Evolutionary conservation across 192 early-diverging fungal genomes (phyloP).

Genomic region (Linderina pennispora): DNA sequence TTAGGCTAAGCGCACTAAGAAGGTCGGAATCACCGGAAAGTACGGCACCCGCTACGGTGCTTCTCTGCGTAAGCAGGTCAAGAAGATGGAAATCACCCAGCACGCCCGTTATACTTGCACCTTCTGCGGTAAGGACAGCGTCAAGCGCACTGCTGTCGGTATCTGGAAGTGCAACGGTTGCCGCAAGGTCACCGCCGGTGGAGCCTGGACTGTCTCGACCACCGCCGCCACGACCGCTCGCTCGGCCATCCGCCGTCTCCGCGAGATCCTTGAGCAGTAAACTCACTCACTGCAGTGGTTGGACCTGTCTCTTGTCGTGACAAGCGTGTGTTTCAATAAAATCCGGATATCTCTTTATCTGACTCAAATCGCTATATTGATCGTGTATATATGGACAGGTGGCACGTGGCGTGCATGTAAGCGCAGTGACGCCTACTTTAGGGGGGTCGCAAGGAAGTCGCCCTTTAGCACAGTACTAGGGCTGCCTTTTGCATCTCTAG

Average conservation of each 20-base stretch:
- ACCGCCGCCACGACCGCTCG: slow-evolving; percentile 87
- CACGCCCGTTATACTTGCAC: slow-evolving; percentile 99
- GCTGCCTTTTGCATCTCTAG: too few relatives aligned
- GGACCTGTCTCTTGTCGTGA: too few relatives aligned
- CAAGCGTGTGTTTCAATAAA: too few relatives aligned
- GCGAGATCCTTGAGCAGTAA: slow-evolving; percentile 88
- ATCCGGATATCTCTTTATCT: background rate
- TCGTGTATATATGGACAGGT: too few relatives aligned
- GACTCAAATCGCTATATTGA: too few relatives aligned
- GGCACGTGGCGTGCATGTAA: too few relatives aligned
- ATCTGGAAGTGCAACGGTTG: slow-evolving; percentile 99
- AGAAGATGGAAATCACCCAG: slow-evolving; percentile 99
- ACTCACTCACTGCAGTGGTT: slow-evolving; percentile 4
- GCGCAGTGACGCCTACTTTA: too few relatives aligned
- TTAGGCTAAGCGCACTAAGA: slow-evolving; percentile 95
- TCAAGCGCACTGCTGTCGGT: slow-evolving; percentile 92
- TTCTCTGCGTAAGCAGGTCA: slow-evolving; percentile 94
- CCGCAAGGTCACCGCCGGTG: slow-evolving; percentile 91
- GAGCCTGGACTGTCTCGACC: slow-evolving; percentile 88
- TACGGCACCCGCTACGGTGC: slow-evolving; percentile 99
- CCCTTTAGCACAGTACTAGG: too few relatives aligned
- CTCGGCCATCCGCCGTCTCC: slow-evolving; percentile 96
- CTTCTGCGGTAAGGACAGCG: slow-evolving; percentile 99
- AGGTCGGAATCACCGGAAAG: slow-evolving; percentile 99
- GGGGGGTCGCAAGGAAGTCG: too few relatives aligned